These are phyloP conservation scores for Cyberlindnera amylophila DNA, from an alignment of 805 yeast species.

Conservation along the genomic window DNA sequence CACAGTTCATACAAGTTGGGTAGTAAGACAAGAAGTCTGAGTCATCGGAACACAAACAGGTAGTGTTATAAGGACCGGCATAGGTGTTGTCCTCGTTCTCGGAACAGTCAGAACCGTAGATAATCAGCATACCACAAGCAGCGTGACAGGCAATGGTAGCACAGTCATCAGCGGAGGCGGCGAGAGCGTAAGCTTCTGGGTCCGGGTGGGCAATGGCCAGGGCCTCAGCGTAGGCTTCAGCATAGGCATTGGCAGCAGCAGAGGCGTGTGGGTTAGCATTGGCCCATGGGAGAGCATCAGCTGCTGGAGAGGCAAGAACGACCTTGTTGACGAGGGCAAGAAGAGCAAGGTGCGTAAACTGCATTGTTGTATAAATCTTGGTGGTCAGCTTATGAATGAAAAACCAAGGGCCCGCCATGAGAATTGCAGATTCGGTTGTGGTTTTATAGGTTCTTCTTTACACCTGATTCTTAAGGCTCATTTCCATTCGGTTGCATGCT, in stretches of 20 bases:
- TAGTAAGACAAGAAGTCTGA: conserved; percentile 24
- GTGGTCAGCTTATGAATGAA: no score
- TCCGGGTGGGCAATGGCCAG: conserved; percentile 16
- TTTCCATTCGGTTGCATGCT: no score
- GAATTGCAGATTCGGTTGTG: no score
- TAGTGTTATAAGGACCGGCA: conserved; percentile 16
- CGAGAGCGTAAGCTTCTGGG: conserved; percentile 26
- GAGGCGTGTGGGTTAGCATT: conserved; percentile 13
- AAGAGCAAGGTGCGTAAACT: neutral
- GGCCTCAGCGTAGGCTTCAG: conserved; percentile 15
- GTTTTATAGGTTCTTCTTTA: no score
- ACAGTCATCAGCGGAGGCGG: conserved; percentile 22
- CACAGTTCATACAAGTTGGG: conserved; percentile 32
- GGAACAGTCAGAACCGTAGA: conserved; percentile 29
- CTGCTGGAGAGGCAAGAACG: neutral
- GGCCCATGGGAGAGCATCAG: conserved; percentile 16
- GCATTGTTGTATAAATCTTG: neutral
- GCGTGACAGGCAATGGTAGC: conserved; percentile 32
- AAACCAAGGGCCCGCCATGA: no score
- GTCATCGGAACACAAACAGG: conserved; percentile 19
- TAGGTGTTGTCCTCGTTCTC: conserved; percentile 9
- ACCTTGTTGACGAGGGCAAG: neutral
- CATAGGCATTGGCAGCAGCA: conserved; percentile 13
- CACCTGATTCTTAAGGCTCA: no score
- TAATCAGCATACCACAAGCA: conserved; percentile 30